Conservation (phyloP, 106 monocot species). For the Phalaenopsis aphrodite region DNA sequence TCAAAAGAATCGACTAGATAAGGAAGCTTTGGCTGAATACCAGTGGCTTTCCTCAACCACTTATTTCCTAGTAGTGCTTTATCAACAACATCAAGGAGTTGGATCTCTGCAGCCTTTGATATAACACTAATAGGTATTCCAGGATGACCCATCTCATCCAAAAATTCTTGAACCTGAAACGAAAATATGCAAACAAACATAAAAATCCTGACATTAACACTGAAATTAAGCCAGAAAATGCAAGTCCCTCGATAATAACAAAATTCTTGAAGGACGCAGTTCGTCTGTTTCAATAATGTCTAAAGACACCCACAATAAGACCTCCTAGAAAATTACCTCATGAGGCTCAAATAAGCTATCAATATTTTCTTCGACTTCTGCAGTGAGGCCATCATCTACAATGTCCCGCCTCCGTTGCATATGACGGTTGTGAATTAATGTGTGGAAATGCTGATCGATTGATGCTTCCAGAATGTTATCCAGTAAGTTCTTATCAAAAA, state of each 20-base stretch:
- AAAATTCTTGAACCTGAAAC: constrained; percentile 78
- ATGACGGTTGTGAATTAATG: constrained; percentile 72
- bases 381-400: constrained; percentile 54
- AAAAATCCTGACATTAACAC: neutral
- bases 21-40: constrained; percentile 92
- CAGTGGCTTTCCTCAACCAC: constrained; percentile 93
- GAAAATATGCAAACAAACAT: neutral
- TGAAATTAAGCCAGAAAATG: neutral
- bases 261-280: neutral
- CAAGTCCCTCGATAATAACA: neutral
- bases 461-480: constrained; percentile 97
- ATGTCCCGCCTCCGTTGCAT: constrained; percentile 53
- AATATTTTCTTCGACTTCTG: constrained; percentile 64
- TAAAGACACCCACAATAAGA: neutral
- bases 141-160: constrained; percentile 81
- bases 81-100: constrained; percentile 78
- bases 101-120: constrained; percentile 87
- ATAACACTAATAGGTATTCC: constrained; percentile 71
- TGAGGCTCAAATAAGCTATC: constrained; percentile 87
- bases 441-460: constrained; percentile 89
- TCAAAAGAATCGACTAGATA: constrained; percentile 98
- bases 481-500: constrained; percentile 90
- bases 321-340: constrained; percentile 41
- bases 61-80: constrained; percentile 79
- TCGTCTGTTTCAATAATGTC: neutral